phyloP scores from a whole-genome alignment of 345 rosid species.

The Eutrema japonicum region DNA sequence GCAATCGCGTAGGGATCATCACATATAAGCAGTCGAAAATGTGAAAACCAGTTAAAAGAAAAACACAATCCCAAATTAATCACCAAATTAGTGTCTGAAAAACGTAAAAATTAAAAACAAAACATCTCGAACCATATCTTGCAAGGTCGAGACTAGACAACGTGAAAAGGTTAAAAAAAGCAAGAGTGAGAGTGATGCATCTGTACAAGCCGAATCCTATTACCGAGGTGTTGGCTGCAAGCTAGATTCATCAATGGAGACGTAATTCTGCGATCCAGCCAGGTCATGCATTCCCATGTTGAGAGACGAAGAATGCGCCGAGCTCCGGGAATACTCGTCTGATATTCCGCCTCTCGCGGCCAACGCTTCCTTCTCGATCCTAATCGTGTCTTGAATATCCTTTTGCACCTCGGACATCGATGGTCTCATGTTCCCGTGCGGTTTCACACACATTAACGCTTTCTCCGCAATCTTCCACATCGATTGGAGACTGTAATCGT shows the following conservation, averaged over 20 bases:
- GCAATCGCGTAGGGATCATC: too few relatives aligned
- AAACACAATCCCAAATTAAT: too few relatives aligned
- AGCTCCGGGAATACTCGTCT: slow-evolving; percentile 73
- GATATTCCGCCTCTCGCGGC: slow-evolving; percentile 64
- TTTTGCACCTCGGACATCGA: slow-evolving; percentile 91
- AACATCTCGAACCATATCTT: slow-evolving; percentile 22
- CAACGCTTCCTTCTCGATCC: slow-evolving; percentile 69
- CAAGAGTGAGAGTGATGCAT: slow-evolving; percentile 16
- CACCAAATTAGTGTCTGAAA: background rate
- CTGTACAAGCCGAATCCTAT: slow-evolving; percentile 41
- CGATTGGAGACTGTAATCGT: slow-evolving; percentile 85
- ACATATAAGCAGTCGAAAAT: too few relatives aligned
- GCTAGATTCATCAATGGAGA: slow-evolving; percentile 63
- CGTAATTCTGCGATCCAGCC: slow-evolving; percentile 59
- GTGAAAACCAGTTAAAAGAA: too few relatives aligned
- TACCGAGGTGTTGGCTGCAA: slow-evolving; percentile 75
- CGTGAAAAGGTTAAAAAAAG: slow-evolving; percentile 30
- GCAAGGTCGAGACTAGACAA: slow-evolving; percentile 29
- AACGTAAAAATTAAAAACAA: background rate
- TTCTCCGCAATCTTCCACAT: slow-evolving; percentile 99
- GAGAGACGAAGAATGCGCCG: slow-evolving; percentile 73
- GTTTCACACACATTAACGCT: slow-evolving; percentile 86
- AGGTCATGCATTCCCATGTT: slow-evolving; percentile 56
- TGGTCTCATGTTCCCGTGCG: slow-evolving; percentile 94
- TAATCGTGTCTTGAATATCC: slow-evolving; percentile 90